Conservation (phyloP, 2,329 filamentous ascomycete genomes). For the Cadophora sp. region DNA sequence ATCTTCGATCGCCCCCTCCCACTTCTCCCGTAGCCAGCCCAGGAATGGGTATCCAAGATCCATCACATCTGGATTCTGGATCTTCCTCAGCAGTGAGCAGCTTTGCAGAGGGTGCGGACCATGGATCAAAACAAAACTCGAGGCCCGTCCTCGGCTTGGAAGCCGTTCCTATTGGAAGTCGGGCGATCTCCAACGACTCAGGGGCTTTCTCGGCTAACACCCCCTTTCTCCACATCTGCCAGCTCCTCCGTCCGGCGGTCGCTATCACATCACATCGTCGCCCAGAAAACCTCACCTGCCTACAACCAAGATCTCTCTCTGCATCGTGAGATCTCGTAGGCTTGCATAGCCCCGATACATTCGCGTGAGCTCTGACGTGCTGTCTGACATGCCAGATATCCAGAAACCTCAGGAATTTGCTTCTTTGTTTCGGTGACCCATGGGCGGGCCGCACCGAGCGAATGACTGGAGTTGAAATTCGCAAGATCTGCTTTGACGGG, state of each 20-base stretch:
- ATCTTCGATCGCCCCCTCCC: not conserved
- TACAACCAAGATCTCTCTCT: conserved; percentile 1
- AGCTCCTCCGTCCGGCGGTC: not conserved
- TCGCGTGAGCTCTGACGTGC: conserved; percentile 10
- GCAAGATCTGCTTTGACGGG: not conserved
- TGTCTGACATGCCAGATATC: conserved; percentile 2
- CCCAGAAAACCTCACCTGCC: not conserved
- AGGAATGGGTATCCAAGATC: conserved; percentile 10
- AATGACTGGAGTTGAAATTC: conserved; percentile 2
- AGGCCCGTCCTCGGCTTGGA: not conserved
- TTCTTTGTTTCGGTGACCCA: not conserved
- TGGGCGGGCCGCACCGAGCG: conserved; percentile 10
- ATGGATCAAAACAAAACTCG: not conserved
- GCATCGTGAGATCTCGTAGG: conserved; percentile 10
- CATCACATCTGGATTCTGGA: not conserved
- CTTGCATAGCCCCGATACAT: conserved; percentile 9
- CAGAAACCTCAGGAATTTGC: not conserved
- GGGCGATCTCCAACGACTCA: conserved; percentile 16
- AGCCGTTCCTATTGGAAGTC: conserved; percentile 9
- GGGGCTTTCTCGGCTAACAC: conserved; percentile 11
- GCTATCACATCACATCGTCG: conserved; percentile 6
- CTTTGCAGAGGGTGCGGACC: not conserved
- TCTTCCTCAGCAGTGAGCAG: conserved; percentile 6
- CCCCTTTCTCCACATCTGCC: conserved; percentile 14
- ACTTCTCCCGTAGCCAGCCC: not conserved